A percentile compares a stretch with the other conserved stretches of the same genome.
These are phyloP conservation scores for Termitomyces sp. DNA, from an alignment of 768 basidiomycete genomes.

Conservation along the genomic window DNA sequence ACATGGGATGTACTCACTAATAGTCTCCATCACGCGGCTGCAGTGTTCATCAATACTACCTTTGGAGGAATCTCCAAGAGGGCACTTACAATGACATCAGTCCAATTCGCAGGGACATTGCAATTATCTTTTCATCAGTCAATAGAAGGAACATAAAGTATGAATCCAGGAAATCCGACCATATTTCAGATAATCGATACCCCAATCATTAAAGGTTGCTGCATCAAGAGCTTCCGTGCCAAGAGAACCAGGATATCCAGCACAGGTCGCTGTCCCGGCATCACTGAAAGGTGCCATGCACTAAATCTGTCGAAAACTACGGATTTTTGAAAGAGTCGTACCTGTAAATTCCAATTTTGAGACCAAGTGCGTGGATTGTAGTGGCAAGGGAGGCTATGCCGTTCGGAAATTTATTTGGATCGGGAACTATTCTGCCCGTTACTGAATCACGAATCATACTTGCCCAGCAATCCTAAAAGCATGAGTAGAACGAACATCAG, in stretches of 20 bases:
- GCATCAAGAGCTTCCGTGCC: slow-evolving; percentile 47
- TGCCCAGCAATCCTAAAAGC: slow-evolving; percentile 44
- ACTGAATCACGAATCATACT: slow-evolving; percentile 32
- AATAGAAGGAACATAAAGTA: not conserved
- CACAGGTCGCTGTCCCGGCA: slow-evolving; percentile 47
- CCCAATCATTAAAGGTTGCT: slow-evolving; percentile 47
- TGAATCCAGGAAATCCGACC: slow-evolving; percentile 18
- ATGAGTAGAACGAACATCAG: not conserved
- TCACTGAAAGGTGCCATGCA: slow-evolving; percentile 28
- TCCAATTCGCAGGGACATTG: slow-evolving; percentile 48
- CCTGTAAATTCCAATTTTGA: slow-evolving; percentile 52
- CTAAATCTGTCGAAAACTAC: not conserved
- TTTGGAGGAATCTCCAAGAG: not conserved
- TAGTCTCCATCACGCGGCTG: slow-evolving; percentile 35
- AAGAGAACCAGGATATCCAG: slow-evolving; percentile 52
- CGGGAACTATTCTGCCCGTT: slow-evolving; percentile 40
- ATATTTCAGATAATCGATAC: slow-evolving; percentile 55
- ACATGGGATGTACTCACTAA: slow-evolving; percentile 33
- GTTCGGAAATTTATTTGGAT: slow-evolving; percentile 48
- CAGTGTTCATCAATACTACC: slow-evolving; percentile 14
- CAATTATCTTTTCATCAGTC: slow-evolving; percentile 44
- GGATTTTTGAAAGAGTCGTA: slow-evolving; percentile 6
- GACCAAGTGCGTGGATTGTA: slow-evolving; percentile 40
- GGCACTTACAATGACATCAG: slow-evolving; percentile 31
- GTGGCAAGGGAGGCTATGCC: slow-evolving; percentile 41